Conservation (phyloP, 345 rosid species). For the Sonneratia caseolaris region DNA sequence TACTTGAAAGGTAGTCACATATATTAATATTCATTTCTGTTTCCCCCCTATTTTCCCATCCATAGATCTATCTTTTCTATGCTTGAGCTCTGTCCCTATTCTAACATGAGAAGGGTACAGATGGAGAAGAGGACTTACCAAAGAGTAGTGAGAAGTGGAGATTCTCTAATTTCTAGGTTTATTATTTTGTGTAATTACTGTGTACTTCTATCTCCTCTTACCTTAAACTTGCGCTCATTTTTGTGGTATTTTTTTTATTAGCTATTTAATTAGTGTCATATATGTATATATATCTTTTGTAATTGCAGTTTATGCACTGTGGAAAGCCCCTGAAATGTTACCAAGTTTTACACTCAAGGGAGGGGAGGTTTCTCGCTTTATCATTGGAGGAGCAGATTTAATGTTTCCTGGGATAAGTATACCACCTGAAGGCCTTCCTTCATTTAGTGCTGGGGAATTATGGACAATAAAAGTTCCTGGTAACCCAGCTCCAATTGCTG, state of each 20-base stretch:
- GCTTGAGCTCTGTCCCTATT: not conserved
- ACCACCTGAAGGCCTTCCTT: slow-evolving; percentile 56
- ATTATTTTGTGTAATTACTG: not conserved
- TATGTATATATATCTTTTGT: not conserved
- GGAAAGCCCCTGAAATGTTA: slow-evolving; percentile 77
- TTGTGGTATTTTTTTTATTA: not conserved
- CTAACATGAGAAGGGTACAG: not conserved
- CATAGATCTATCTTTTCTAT: not conserved
- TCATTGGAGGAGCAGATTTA: slow-evolving; percentile 96
- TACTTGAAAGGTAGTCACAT: not conserved
- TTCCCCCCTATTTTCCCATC: not conserved
- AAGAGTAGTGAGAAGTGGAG: not conserved
- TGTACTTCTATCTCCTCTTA: not conserved
- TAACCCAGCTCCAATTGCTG: slow-evolving; percentile 82
- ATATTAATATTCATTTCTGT: not conserved
- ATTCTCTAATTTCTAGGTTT: not conserved
- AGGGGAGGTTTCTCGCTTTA: slow-evolving; percentile 79
- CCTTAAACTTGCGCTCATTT: not conserved
- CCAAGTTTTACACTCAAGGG: slow-evolving; percentile 78
- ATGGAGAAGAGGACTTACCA: not conserved
- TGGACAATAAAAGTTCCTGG: slow-evolving; percentile 97
- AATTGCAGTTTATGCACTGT: slow-evolving; percentile 77
- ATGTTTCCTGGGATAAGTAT: slow-evolving; percentile 90
- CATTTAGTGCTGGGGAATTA: slow-evolving; percentile 65
- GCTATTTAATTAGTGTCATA: not conserved